Evolutionary conservation across 768 basidiomycete genomes (phyloP).

Genomic region (Holtermanniella nyarrowii): DNA sequence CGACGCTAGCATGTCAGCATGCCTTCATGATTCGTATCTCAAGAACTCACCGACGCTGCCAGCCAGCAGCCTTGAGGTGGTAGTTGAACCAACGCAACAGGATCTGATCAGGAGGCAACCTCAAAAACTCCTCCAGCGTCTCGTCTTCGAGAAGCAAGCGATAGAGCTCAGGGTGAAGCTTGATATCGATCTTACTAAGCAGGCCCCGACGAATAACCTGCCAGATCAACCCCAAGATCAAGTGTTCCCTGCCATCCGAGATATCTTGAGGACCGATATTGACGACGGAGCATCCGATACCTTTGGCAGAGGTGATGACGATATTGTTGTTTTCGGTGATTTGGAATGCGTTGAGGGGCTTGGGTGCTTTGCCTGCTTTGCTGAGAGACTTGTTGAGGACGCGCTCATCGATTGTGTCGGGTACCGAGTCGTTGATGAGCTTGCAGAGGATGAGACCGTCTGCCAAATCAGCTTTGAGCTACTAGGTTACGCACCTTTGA

Average conservation of each 20-base stretch:
- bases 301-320: slow-evolving; percentile 94
- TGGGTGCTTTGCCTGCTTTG: slow-evolving; percentile 46
- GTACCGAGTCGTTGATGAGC: slow-evolving; percentile 95
- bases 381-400: slow-evolving; percentile 78
- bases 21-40: neutral
- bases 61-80: slow-evolving; percentile 89
- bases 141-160: slow-evolving; percentile 92
- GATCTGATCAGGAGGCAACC: slow-evolving; percentile 93
- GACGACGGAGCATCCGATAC: slow-evolving; percentile 95
- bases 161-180: slow-evolving; percentile 93
- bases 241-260: slow-evolving; percentile 84
- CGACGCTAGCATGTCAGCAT: slow-evolving; percentile 52
- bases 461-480: slow-evolving; percentile 11
- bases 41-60: slow-evolving; percentile 60
- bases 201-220: slow-evolving; percentile 92
- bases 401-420: slow-evolving; percentile 97
- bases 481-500: slow-evolving; percentile 46
- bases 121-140: slow-evolving; percentile 88
- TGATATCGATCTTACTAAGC: slow-evolving; percentile 92
- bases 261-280: slow-evolving; percentile 94
- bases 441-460: slow-evolving; percentile 95
- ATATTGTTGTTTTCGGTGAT: slow-evolving; percentile 99
- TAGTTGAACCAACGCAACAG: slow-evolving; percentile 98
- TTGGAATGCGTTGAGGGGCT: slow-evolving; percentile 87
- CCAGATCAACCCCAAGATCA: slow-evolving; percentile 97